Base-by-base conservation (phyloP, 371 early-diverging fungal species). In the Apophysomyces ossiformis region DNA sequence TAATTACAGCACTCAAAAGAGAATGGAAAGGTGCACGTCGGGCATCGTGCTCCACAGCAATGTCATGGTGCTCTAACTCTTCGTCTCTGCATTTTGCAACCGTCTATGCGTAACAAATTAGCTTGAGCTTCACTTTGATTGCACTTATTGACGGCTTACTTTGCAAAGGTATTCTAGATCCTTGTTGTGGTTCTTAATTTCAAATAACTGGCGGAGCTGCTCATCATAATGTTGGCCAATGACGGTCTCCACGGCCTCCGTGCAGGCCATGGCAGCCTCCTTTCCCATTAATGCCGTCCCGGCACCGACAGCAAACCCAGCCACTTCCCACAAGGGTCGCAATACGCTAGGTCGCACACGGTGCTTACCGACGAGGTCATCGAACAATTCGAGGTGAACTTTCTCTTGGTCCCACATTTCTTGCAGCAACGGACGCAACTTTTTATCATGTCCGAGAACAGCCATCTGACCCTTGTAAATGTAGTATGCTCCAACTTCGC, bases 191-290 rank as follows among this genome's bases (percentile, higher is more conserved):
- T 89, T 85, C 37, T 69, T 69, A 18, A 92, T 80, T 66, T 85
- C 76, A 26, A 89, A 75, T 46, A 95, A 67, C 56, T 92, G 91
- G 36, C 95, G 81, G 44, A 95, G 67, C 73, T 95, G 95, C 64
- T 96, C 96, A 71, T 98, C 95, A 74, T 98, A 98, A 70, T 98
- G 98, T 46, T 90, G 80, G n/a, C 98, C 98, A 76, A 98, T 97
- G 15, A 93, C 94, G 0, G 97, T 95, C 77, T 98, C 99, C 15
- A 97, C 99, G 1, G 98, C 98, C 70, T 98, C 99, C 0, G 99
- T 98, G 76, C 97, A 97, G 3, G 96, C 95, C 98, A 98, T 98
- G 32, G 97, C 97, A 5, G 96, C 96, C 64, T 95, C 93, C 68
- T 93, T 91, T 13, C 98, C 98, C 72, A 98, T 68, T 63, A 94